phyloP scores from a whole-genome alignment of 352 stramenopile species.

The Lagenidium giganteum region DNA sequence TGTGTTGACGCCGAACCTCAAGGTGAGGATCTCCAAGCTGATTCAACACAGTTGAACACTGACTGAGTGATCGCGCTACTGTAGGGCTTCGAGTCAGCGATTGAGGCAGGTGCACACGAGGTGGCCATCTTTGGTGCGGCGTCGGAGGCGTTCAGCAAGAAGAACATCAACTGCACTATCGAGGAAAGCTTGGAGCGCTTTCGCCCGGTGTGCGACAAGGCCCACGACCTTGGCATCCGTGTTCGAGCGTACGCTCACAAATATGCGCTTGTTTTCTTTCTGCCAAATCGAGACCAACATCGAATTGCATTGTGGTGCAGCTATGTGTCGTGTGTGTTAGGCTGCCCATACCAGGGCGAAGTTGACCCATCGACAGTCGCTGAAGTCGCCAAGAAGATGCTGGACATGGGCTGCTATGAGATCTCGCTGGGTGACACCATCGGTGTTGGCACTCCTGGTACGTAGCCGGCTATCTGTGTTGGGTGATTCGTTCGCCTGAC shows the following conservation, averaged over 20 bases:
- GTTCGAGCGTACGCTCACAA: constrained; percentile 73
- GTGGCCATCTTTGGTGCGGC: constrained; percentile 95
- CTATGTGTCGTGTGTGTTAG: constrained; percentile 96
- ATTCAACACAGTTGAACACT: too few species aligned
- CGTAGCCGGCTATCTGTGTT: neutral
- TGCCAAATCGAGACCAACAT: neutral
- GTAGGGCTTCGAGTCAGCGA: constrained; percentile 83
- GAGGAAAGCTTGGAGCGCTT: constrained; percentile 94
- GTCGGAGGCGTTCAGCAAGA: constrained; percentile 93
- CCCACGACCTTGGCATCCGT: constrained; percentile 67
- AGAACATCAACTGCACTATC: constrained; percentile 98
- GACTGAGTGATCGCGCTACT: neutral
- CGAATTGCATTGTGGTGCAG: constrained; percentile 20
- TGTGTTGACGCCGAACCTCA: constrained; percentile 93
- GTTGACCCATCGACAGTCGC: constrained; percentile 85
- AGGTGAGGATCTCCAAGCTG: too few species aligned
- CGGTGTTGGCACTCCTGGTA: constrained; percentile 86
- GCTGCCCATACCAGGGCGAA: constrained; percentile 93
- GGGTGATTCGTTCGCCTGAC: neutral
- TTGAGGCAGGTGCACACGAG: constrained; percentile 84
- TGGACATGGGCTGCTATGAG: constrained; percentile 95
- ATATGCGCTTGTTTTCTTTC: neutral
- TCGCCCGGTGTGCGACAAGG: constrained; percentile 81
- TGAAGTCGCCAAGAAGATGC: constrained; percentile 72
- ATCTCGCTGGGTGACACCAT: constrained; percentile 95